Percentiles rank a stretch among this genome's conserved stretches.
Evolutionary conservation across 2,329 filamentous ascomycete genomes (phyloP).

Genomic region (Colletotrichum siamense): DNA sequence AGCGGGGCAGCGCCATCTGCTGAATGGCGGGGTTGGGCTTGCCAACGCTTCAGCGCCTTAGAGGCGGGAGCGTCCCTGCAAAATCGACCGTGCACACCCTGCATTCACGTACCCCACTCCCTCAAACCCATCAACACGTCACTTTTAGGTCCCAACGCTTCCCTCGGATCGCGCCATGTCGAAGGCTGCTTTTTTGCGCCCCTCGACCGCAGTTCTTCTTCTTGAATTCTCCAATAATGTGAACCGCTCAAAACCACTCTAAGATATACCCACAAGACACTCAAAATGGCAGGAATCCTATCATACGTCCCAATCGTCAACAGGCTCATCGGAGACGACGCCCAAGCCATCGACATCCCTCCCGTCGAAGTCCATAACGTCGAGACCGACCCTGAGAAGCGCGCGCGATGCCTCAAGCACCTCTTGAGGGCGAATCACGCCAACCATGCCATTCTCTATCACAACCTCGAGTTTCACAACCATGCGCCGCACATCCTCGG

Average conservation of each 20-base stretch:
- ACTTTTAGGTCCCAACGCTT: conserved; percentile 16
- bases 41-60: conserved; percentile 9
- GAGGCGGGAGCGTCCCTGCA: neutral
- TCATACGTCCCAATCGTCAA: conserved; percentile 48
- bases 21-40: conserved; percentile 11
- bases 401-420: conserved; percentile 85
- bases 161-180: conserved; percentile 15
- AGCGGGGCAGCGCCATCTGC: neutral
- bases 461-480: conserved; percentile 79
- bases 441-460: conserved; percentile 84
- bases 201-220: neutral
- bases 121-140: conserved; percentile 18
- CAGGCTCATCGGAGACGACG: conserved; percentile 34
- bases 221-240: neutral
- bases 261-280: neutral
- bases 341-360: conserved; percentile 59
- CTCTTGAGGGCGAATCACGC: conserved; percentile 90
- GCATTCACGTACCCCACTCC: conserved; percentile 1
- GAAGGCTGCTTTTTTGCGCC: neutral
- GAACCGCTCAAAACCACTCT: neutral
- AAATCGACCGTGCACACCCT: neutral
- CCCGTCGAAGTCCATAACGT: conserved; percentile 78
- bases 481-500: conserved; percentile 82
- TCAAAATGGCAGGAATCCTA: conserved; percentile 39
- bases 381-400: conserved; percentile 80